Conservation (phyloP, 345 rosid genomes). For the Syzygium oleosum region DNA sequence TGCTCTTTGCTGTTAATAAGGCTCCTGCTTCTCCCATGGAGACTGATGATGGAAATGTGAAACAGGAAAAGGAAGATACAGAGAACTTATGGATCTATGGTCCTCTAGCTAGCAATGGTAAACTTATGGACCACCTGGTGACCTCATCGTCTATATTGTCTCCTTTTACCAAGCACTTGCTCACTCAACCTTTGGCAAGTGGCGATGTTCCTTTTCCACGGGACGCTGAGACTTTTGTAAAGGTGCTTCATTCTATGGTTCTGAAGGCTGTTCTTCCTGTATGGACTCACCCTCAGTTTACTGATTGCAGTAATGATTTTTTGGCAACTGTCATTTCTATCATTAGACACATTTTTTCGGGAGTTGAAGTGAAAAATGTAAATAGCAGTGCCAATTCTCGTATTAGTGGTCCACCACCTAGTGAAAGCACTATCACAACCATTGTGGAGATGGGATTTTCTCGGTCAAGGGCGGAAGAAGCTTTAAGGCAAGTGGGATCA, state of each 20-base stretch:
- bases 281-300: constrained; percentile 80
- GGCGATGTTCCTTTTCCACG: constrained; percentile 62
- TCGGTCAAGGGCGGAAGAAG: constrained; percentile 93
- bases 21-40: constrained; percentile 82
- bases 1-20: constrained; percentile 65
- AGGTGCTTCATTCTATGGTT: constrained; percentile 89
- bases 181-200: constrained; percentile 62
- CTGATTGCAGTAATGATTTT: constrained; percentile 73
- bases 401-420: constrained; percentile 79
- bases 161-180: constrained; percentile 78
- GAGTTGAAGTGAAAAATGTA: constrained; percentile 81
- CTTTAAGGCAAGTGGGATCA: constrained; percentile 86
- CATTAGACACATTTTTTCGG: constrained; percentile 79
- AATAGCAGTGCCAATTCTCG: constrained; percentile 45
- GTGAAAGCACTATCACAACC: constrained; percentile 75
- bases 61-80: constrained; percentile 57
- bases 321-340: constrained; percentile 71
- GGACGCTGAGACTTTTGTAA: constrained; percentile 87
- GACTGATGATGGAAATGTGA: constrained; percentile 58
- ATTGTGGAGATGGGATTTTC: constrained; percentile 98
- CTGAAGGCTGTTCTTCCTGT: constrained; percentile 88
- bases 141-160: constrained; percentile 85
- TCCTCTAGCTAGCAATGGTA: constrained; percentile 85
- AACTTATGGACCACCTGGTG: constrained; percentile 90
- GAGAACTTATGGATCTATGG: constrained; percentile 89